Base-by-base conservation (phyloP, 345 rosid genomes). In the Aethionema arabicum region DNA sequence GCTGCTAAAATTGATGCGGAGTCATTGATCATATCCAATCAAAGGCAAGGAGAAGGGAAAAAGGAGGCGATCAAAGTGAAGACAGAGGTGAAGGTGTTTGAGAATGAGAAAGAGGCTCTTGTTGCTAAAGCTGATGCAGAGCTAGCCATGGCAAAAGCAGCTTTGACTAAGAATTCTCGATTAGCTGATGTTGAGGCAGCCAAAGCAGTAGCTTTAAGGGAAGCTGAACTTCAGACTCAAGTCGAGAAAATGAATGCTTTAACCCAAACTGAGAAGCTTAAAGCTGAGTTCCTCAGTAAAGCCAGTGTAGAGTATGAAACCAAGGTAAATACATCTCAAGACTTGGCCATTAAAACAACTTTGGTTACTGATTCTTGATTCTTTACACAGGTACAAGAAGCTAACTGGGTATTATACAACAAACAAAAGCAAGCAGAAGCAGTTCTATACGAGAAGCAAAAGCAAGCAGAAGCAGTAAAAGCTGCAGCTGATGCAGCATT, bases 281-380 rank as follows among this genome's bases (percentile, higher is more conserved):
- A 80, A 76, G 97, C 95, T 4, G 92, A 85, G 76, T 74, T 80
- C 38, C 77, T 87, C 51, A 85, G 85, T 61, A 78, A 79, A 60
- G 95, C 97, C 16, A 90, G 79, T 7, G 92, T 87, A 11, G 92
- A 87, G 58, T 90, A 87, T 42, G 88, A 85, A 50, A 84, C 92
- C 48, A 80, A 79, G 90, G 88, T 83, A 82, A n/a, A 54, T 33
- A 5, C 12, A 53, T 5, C 12, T 5, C 3, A 35, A 35, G 8
- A 35, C 6, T 6, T 29, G 21, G 36, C 37, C 32, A 16, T 8
- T 16, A 3, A 27, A 0, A 14, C 3, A 36, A 13, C 32, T 47
- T 40, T 40, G 2, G 5, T 52, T 21, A 52, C n/a, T n/a, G 33
- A 52, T 63, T 63, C 41, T 63, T 63, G 49, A 7, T 13, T n/a